Base-by-base conservation (phyloP, 2,329 filamentous ascomycete species). In the Alternaria brassicicola region DNA sequence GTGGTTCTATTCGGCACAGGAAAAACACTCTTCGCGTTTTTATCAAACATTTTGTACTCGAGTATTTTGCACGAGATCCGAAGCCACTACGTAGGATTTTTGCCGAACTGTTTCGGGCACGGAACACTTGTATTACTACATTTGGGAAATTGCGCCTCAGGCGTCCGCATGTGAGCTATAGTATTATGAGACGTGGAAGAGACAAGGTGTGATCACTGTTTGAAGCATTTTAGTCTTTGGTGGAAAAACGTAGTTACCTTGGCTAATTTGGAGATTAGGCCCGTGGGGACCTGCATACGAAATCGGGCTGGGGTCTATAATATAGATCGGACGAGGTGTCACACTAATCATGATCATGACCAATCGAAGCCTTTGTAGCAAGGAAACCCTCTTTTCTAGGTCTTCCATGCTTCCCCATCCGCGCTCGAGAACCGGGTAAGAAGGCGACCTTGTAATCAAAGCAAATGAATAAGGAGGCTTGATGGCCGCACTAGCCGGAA, bases 271-370 rank as follows among this genome's bases (percentile, higher is more conserved):
- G 65, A 57, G 51, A 60, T 50, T 61, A 69, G 70, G 67, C 53
- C 69, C 65, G 70, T 42, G 54, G 57, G 70, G 65, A 71, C 65
- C 69, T 69, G 64, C 67, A 72, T 64, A 63, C 63, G 57, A 64
- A 66, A 55, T 59, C 62, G 13, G 46, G 66, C 65, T 57, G 60
- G 64, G 63, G 53, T 47, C 36, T 23, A 48, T 31, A 64, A 64
- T 62, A 58, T 62, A 42, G 25, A 28, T 59, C 57, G 46, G 49
- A 42, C 51, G 26, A 31, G 43, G 21, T 43, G 23, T 9, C 13
- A 28, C 15, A 17, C 43, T 23, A 25, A 56, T 43, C 38, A 38
- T 42, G 17, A 56, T 15, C 13, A 25, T 33, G 35, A 36, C 54
- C 62, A 64, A 65, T 60, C 56, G 57, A 13, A 17, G 17, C 3